Base-by-base conservation (phyloP, 208 protist genomes). In the Trypanosoma caninum region DNA sequence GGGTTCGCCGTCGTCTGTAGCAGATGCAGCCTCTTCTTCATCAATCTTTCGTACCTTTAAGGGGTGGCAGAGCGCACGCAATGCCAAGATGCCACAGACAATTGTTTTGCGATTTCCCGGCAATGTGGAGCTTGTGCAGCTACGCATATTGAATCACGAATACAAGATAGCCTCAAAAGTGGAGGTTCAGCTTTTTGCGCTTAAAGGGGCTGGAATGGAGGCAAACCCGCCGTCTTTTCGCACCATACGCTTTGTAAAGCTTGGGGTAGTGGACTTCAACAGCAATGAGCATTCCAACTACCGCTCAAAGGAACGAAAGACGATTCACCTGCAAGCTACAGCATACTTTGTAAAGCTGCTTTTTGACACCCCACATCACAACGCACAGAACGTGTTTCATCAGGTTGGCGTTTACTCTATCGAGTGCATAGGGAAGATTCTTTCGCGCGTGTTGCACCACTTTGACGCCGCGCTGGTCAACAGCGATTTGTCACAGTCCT, bases 341-440 rank as follows among this genome's bases (percentile, higher is more conserved):
- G 87, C 89, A 7, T 91, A 93, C 52, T 94, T 91, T 57, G 34
- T 97, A n/a, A 93, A 91, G 56, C 74, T 97, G 2, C 71, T 95
- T 11, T 87, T 97, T 66, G 59, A 84, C 51, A 40, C 59, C 1
- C 84, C 87, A 7, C 87, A 91, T 53, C 64, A 63, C 40, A 93
- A 93, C 59, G 62, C 65, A 51, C 59, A 79, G 33, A 97, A 97
- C 56, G 58, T 51, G 13, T 68, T 74, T 22, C 59, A 84, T 35
- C 91, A 97, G 57, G 74, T 95, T 11, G 89, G 89, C 2, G 69
- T 95, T 11, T 95, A 95, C 67, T 80, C 79, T 9, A 88, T 95
- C 22, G 85, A 91, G 66, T 91, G 85, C 55, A 77, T 42, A 51
- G 89, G 89, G 14, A 59, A 28, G 13, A 33, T 78, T 18, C 18